phyloP scores from a whole-genome alignment of 2,329 filamentous ascomycete species.

The Pseudogymnoascus sp. region DNA sequence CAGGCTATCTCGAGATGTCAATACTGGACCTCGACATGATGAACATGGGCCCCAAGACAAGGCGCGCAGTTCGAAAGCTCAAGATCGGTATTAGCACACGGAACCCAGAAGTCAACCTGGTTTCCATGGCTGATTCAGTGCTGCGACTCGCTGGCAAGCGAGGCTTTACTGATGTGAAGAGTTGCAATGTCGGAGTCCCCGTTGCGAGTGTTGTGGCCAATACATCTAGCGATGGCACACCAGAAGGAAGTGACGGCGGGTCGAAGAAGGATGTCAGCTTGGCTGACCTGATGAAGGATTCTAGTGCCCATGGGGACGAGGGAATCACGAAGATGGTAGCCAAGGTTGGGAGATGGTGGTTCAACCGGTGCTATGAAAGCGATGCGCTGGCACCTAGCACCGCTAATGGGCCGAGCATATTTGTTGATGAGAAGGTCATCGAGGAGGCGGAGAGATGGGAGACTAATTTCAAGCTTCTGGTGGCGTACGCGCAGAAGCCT shows the following conservation, averaged over 20 bases:
- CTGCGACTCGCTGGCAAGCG: conserved; percentile 60
- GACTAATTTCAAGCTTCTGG: conserved; percentile 82
- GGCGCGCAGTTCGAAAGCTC: conserved; percentile 60
- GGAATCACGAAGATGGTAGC: conserved; percentile 89
- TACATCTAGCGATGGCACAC: conserved; percentile 22
- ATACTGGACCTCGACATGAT: conserved; percentile 74
- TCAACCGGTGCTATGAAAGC: conserved; percentile 82
- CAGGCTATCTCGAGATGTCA: conserved; percentile 71
- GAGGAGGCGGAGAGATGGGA: conserved; percentile 79
- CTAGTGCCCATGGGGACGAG: conserved; percentile 66
- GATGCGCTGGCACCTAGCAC: conserved; percentile 44
- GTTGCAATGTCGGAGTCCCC: conserved; percentile 71
- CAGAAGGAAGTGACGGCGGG: conserved; percentile 19
- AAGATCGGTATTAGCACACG: conserved; percentile 62
- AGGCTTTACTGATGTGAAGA: conserved; percentile 66
- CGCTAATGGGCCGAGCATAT: conserved; percentile 57
- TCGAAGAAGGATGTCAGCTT: conserved; percentile 42
- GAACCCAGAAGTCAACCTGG: conserved; percentile 54
- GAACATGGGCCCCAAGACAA: conserved; percentile 69
- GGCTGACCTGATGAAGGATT: conserved; percentile 66
- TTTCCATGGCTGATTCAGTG: conserved; percentile 52
- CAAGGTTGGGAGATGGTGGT: conserved; percentile 93
- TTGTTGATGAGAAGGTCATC: conserved; percentile 67
- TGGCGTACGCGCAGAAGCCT: conserved; percentile 60
- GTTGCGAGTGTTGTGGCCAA: conserved; percentile 50